Evolutionary conservation across 176 grass and related monocot genomes (phyloP), one percentile per base, ranked within the genome.

Genomic region (Canna indica): DNA sequence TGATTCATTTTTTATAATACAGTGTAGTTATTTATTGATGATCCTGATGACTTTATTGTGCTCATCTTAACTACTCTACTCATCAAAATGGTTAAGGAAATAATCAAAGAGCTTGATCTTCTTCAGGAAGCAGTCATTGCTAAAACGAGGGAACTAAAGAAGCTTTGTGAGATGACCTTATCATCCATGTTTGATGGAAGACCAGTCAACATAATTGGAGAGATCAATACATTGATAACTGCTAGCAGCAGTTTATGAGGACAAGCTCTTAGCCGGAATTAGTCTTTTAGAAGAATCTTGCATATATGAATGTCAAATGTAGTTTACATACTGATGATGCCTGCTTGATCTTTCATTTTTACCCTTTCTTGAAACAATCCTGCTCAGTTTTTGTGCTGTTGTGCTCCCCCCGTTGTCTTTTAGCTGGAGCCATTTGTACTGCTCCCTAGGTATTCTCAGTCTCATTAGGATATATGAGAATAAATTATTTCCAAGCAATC

Each of bases 121-220:
- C 59, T 74, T 32, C 73, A 96, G 88, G 94, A 99, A 54, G 84
- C 82, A 50, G 82, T 86, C 27, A 87, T 99, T 80, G 76, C 77
- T 32, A 93, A 93, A 79, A 85, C 89, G 62, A 90, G 78, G 70
- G 86, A 93, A 72, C 77, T 93, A 36, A 99, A 99, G 82, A 87
- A 82, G 71, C 73, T 90, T 47, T 93, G 86, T 25, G 89, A 99
- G 73, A 68, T 44, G 41, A 90, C 86, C n/a, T 50, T 99, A 34
- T 99, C 94, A 58, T 72, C 89, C 36, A 81, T 93, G 79, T 99
- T 99, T 56, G 89, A 99, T 78, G 82, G 94, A 61, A 87, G 94
- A 48, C 89, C 86, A 7, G 89, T 93, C 36, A 78, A 93, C 73
- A 93, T 99, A 79, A 93, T 90, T 80, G 89, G 94, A 69, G 86